Evolutionary conservation across 768 basidiomycete species (phyloP), one percentile per base, ranked within the genome.

Genomic region (Sarcodon sp.): DNA sequence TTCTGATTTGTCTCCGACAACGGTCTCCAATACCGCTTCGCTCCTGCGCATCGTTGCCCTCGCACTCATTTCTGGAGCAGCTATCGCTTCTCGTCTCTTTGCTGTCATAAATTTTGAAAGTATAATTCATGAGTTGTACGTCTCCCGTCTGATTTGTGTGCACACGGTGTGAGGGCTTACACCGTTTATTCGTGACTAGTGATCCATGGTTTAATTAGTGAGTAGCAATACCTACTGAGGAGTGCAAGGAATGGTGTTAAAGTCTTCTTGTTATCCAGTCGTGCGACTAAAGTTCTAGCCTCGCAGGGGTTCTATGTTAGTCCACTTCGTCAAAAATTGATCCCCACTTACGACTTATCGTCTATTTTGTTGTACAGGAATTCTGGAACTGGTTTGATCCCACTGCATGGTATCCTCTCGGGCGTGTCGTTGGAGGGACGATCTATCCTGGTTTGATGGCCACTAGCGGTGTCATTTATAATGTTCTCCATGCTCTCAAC

Each of bases 311-410:
- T 99, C 69, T 93, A 97, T 71, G 93, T 94, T 54, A 49, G 87
- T 69, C 1, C 13, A 9, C 6, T 8, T 33, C 5, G 33, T 33
- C 16, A 7, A 34, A 44, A 15, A n/a, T 3, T 13, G 4, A 47
- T 16, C 33, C 31, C 45, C 43, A 47, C 16, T 52, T 43, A 27
- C 47, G 56, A 38, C 55, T 39, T 47, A 33, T 35, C n/a, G 51
- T 39, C n/a, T 33, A 27, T 4, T 4, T 27, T 27, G 5, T 46
- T 34, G 11, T 47, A 12, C 53, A 96, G 91, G 94, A 87, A 80
- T 98, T 99, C 69, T 99, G 96, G 96, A 99, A 99, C 61, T 99
- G 96, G 96, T 99, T 99, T 62, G 96, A 99, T 66, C 93, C 93
- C 16, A 96, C 94, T 3, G 94, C 94, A 55, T 99, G 96, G 96